Conservation (phyloP, 495 filamentous ascomycete species). For the Monascus purpureus region DNA sequence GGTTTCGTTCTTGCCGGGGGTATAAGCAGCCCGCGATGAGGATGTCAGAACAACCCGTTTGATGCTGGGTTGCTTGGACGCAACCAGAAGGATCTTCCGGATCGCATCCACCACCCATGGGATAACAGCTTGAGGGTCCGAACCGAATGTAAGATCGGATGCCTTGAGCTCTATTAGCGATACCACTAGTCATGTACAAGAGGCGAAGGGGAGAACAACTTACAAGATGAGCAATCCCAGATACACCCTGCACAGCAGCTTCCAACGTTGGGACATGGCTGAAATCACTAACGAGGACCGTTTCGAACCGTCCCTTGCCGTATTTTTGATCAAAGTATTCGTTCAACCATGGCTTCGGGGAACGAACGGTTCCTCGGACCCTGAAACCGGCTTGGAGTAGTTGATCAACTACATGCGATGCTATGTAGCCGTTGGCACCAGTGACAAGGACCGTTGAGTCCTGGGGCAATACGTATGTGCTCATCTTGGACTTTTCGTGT, state of each 20-base stretch:
- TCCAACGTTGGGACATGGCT: conserved; percentile 23
- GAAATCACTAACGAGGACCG: conserved; percentile 24
- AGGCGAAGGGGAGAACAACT: not conserved
- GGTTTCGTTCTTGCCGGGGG: conserved; percentile 9
- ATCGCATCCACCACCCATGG: conserved; percentile 18
- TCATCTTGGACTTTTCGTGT: too few relatives aligned
- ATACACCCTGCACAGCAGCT: conserved; percentile 19
- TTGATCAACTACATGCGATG: too few relatives aligned
- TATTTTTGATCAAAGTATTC: conserved; percentile 23
- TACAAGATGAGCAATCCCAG: conserved; percentile 3
- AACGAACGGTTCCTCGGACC: too few relatives aligned
- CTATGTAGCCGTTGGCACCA: too few relatives aligned
- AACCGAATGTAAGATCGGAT: conserved; percentile 14
- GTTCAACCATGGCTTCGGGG: conserved; percentile 20
- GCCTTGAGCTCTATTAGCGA: conserved; percentile 2
- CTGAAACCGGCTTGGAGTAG: too few relatives aligned
- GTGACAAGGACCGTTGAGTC: too few relatives aligned
- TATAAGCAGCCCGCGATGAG: conserved; percentile 25
- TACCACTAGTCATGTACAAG: not conserved
- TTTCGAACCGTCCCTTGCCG: conserved; percentile 22
- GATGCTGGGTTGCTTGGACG: conserved; percentile 25
- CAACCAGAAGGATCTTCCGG: conserved; percentile 22
- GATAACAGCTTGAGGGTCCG: conserved; percentile 29
- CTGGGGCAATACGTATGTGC: too few relatives aligned
- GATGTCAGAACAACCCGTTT: conserved; percentile 38